Evolutionary conservation across 1,284 basidiomycete genomes (phyloP), one percentile per base, ranked within the genome.

Genomic region (Ceratobasidium theobromae): DNA sequence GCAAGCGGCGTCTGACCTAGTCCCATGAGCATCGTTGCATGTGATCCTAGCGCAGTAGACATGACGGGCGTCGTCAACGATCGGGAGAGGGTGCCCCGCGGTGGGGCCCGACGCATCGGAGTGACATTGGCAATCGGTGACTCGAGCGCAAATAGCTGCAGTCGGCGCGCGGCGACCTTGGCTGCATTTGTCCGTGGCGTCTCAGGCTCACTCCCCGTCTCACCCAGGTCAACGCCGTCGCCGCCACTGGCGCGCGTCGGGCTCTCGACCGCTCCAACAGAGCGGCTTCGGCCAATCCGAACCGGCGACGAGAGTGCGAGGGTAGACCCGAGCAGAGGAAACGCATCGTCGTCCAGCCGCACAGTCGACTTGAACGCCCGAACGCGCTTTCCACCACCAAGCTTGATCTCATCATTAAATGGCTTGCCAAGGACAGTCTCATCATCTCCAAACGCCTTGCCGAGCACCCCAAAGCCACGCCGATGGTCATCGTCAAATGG

Each of bases 111-210:
- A 23, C 58, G 46, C 23, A 49, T 48, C n/a, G 58, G 58, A n/a
- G 58, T 64, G 18, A 52, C 18, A 38, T 64, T 51, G 12, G 58
- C 58, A 21, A 65, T 33, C 35, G 60, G 60, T 5, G 60, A 65
- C 35, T 65, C 60, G 51, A 65, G 60, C 11, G 60, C 60, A 46
- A 65, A 65, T 21, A 65, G 27, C 16, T 65, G 60, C 6, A 65
- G 40, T n/a, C 60, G 60, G 11, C 60, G 48, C 12, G 60, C 60
- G n/a, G 60, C 60, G 18, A 65, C 60, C 49, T 65, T 65, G 60
- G 60, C 60, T 21, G 60, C 60, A 28, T 65, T 65, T 8, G 60
- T 65, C 18, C 60, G 35, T 4, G 60, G 60, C 38, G 60, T 65
- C 40, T 53, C 60, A 12, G 60, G 60, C 14, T 65, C 60, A n/a